Base-by-base conservation (phyloP, 1,284 basidiomycete genomes). In the Thecaphora thlaspeos region DNA sequence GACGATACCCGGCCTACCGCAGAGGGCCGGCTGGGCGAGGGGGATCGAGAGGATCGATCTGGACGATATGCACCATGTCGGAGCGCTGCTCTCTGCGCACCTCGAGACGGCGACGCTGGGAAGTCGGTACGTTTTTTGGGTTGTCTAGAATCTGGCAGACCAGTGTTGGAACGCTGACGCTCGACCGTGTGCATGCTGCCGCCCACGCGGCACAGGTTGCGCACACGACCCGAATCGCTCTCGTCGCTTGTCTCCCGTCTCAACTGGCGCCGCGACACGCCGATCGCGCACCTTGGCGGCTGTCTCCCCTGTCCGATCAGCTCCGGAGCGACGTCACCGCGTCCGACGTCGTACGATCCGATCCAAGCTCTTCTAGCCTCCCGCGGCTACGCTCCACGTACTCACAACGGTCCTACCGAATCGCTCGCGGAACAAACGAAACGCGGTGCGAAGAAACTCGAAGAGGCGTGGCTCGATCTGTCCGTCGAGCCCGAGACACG, bases 191-290 rank as follows among this genome's bases (percentile, higher is more conserved):
- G n/a, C n/a, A n/a, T n/a, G 5, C 9, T 23, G 24, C 7, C 26
- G 32, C 17, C 15, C 24, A 11, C 14, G 30, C 11, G 12, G 19
- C 17, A 42, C 61, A 55, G 71, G 4, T 39, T 75, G 15, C 46
- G 51, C 18, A 52, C 49, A 11, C 52, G 64, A 11, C 32, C 50
- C n/a, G 64, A 71, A 32, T 56, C 68, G n/a, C 51, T 69, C 22
- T 32, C 48, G 3, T 51, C 57, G 17, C 52, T 77, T 24, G 46
- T 57, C 12, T 45, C 55, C 11, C 70, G 65, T 2, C 53, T 77
- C 15, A 70, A 74, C 41, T 77, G 75, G 75, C 58, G 72, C 0
- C 51, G 49, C 7, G 70, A 76, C 52, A 76, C 75, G 12, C 68
- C 61, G 38, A 42, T 77, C 11, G 68, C 65, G 8, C 59, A 63